Evolutionary conservation across 805 yeast genomes (phyloP), one percentile per base, ranked within the genome.

Genomic region (Metschnikowia gelsemii): DNA sequence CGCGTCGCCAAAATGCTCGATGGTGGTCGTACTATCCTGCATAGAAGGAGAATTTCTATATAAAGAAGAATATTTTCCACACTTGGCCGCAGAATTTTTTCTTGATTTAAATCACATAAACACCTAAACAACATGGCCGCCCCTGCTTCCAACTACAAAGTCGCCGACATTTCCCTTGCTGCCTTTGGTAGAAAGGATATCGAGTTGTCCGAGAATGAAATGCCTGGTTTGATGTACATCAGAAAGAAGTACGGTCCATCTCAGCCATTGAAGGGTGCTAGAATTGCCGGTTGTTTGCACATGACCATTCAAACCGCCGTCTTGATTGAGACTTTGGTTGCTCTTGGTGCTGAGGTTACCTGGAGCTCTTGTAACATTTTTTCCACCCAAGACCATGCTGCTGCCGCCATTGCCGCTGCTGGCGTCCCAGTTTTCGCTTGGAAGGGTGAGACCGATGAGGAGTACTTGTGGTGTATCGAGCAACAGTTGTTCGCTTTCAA

Each of bases 371-470:
- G 99, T 82, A 91, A 91, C 95, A 91, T 91, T 63, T 91, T 87
- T 84, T 90, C 98, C 59, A 91, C 99, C 56, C 99, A 91, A 79
- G 99, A 91, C 76, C 98, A 91, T 71, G 98, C 98, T 59, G 98
- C 99, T 62, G 97, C 99, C 64, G 98, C 98, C 61, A 93, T 91
- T 70, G 99, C 99, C 60, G 99, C 98, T 58, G 72, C 96, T 57
- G 99, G 99, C 76, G 95, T 91, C 47, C 98, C 99, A 66, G 99
- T 91, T 56, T 91, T 88, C 60, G 99, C 99, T 63, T 91, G 99
- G 99, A 91, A 91, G 82, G 98, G 99, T 70, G 98, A 91, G 82
- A 88, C 98, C 72, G 99, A 91, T 75, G 98, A 91, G 79, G 99
- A 91, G 79, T 93, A 91, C 82, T 67, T 80, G 66, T 91, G 99